Evolutionary conservation across 225 moss, liverwort and hornwort genomes (phyloP).

Genomic region (Anthoceros angustus): DNA sequence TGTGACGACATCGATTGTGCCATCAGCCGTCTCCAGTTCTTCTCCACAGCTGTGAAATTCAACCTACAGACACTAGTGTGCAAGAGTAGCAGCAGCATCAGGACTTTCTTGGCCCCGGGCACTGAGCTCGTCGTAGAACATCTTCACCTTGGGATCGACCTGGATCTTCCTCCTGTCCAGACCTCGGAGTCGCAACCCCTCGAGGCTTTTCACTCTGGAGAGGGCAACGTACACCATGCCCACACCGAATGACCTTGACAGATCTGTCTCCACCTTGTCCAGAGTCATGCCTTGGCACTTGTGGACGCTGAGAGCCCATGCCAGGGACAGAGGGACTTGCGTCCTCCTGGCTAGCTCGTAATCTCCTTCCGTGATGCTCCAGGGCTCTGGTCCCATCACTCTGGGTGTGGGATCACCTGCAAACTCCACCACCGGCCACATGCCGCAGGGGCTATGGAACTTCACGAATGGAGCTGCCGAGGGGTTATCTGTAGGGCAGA

Average conservation of each 20-base stretch:
- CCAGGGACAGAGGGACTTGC: slow-evolving; percentile 65
- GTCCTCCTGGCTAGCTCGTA: slow-evolving; percentile 62
- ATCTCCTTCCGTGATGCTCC: slow-evolving; percentile 60
- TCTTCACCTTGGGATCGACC: slow-evolving; percentile 47
- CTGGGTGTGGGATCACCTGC: slow-evolving; percentile 48
- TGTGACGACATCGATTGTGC: too few species aligned
- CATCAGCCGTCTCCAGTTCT: too few species aligned
- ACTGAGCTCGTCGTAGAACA: slow-evolving; percentile 47
- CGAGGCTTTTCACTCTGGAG: slow-evolving; percentile 71
- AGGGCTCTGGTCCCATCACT: slow-evolving; percentile 57
- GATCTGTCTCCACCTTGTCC: slow-evolving; percentile 80
- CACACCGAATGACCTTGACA: slow-evolving; percentile 72
- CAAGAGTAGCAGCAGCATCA: too few species aligned
- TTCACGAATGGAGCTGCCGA: slow-evolving; percentile 23
- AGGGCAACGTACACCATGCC: slow-evolving; percentile 98
- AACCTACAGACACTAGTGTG: too few species aligned
- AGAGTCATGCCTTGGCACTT: slow-evolving; percentile 98
- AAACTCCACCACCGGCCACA: slow-evolving; percentile 76
- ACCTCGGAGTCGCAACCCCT: slow-evolving; percentile 59
- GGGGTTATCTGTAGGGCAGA: slow-evolving; percentile 46
- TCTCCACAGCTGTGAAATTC: too few species aligned
- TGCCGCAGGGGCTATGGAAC: slow-evolving; percentile 31
- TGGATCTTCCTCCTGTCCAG: slow-evolving; percentile 65
- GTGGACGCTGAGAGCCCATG: slow-evolving; percentile 91
- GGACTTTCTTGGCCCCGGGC: background rate